A percentile compares a stretch with the other conserved stretches of the same genome.
Conservation (phyloP, 495 filamentous ascomycete genomes). For the Penicillium macrosclerotiorum region DNA sequence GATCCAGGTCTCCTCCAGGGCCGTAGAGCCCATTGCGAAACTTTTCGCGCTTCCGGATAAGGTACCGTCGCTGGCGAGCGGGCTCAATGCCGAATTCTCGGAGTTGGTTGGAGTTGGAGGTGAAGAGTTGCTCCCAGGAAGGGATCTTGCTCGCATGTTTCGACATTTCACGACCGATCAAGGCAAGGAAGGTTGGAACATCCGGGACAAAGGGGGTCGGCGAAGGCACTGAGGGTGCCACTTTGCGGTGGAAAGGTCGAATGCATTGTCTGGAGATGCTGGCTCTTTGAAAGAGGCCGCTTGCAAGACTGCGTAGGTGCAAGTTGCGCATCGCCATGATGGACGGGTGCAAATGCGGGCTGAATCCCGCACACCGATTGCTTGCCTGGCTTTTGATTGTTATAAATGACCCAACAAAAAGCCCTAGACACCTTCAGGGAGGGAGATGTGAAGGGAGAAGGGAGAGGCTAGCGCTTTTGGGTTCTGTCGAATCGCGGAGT, state of each 20-base stretch:
- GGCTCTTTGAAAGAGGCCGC: constrained; percentile 25
- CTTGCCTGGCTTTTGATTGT: neutral
- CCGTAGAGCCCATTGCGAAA: constrained; percentile 75
- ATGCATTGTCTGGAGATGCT: constrained; percentile 30
- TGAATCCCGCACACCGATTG: constrained; percentile 2
- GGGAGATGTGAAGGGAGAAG: neutral
- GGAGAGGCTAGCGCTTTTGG: neutral
- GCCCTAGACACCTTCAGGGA: neutral
- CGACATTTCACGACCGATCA: constrained; percentile 84
- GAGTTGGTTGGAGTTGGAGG: constrained; percentile 70
- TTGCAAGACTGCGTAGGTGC: constrained; percentile 26
- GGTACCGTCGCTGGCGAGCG: constrained; percentile 74
- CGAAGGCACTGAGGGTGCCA: constrained; percentile 51
- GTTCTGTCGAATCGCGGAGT: too few relatives aligned
- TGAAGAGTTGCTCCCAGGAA: constrained; percentile 86
- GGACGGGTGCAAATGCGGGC: constrained; percentile 3
- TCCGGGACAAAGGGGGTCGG: constrained; percentile 87
- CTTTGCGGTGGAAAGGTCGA: constrained; percentile 33
- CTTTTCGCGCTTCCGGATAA: constrained; percentile 80
- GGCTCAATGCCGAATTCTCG: constrained; percentile 83
- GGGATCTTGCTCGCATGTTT: constrained; percentile 78
- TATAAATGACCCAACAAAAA: neutral
- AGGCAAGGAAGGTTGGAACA: constrained; percentile 81
- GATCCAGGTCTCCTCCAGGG: constrained; percentile 70
- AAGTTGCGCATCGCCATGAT: constrained; percentile 37